Percentiles rank a stretch among this genome's conserved stretches.
These are phyloP conservation scores for Boeremia exigua DNA, from an alignment of 2,329 filamentous ascomycete genomes.

Conservation along the genomic window DNA sequence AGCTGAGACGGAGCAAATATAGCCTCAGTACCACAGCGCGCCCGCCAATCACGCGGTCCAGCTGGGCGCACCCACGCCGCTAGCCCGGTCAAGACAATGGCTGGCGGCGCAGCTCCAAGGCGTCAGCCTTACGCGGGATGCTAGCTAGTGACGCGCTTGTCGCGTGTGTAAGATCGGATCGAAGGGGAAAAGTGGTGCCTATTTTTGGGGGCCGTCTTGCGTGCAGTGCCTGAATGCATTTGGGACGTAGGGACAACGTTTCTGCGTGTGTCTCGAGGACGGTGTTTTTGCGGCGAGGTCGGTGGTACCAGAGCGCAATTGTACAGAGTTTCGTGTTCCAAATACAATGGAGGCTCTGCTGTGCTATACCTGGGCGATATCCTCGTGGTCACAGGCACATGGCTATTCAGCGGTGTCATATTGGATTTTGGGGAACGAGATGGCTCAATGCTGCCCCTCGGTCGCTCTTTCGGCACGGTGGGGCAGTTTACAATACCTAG, in stretches of 20 bases:
- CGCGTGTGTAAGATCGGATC: slow-evolving; percentile 30
- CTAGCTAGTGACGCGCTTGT: slow-evolving; percentile 28
- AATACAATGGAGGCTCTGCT: slow-evolving; percentile 12
- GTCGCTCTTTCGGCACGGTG: slow-evolving; percentile 2
- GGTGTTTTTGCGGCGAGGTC: neutral
- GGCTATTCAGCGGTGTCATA: neutral
- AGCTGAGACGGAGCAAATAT: slow-evolving; percentile 18
- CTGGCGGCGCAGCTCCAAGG: slow-evolving; percentile 23
- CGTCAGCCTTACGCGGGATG: slow-evolving; percentile 35
- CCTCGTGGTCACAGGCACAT: slow-evolving; percentile 3
- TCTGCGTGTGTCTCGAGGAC: slow-evolving; percentile 11
- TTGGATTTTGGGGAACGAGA: neutral
- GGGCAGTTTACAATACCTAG: neutral
- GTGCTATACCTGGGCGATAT: neutral
- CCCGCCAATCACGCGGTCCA: slow-evolving; percentile 3
- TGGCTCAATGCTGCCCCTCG: neutral
- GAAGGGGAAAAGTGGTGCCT: slow-evolving; percentile 18
- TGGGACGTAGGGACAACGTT: slow-evolving; percentile 1
- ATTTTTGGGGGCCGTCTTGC: slow-evolving; percentile 34
- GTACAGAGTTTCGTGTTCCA: neutral
- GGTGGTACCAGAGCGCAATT: slow-evolving; percentile 1
- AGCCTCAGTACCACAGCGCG: slow-evolving; percentile 7
- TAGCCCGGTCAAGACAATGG: slow-evolving; percentile 23
- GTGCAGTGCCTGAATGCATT: slow-evolving; percentile 1
- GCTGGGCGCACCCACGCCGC: neutral